Evolutionary conservation across 208 protist species (phyloP).

Genomic region (Borovskyia barvae): DNA sequence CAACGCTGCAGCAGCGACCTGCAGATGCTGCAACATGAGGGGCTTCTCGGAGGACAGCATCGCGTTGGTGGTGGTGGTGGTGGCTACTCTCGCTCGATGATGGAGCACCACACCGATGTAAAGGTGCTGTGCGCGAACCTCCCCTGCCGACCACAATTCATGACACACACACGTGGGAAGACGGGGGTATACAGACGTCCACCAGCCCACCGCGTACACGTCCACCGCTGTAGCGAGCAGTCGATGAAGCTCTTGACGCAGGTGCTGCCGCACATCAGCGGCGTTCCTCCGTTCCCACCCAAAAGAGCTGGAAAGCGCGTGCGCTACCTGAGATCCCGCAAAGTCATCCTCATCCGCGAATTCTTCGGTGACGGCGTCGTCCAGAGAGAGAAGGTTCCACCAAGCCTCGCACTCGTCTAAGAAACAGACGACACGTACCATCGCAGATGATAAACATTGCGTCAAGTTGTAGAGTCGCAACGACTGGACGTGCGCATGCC

Average conservation of each 20-base stretch:
- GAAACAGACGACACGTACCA: too few relatives aligned
- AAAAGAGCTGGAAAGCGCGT: too few relatives aligned
- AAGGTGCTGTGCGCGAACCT: constrained; percentile 18
- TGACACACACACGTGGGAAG: background rate
- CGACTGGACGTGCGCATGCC: too few relatives aligned
- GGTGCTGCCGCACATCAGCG: background rate
- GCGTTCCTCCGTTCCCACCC: too few relatives aligned
- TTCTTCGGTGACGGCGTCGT: background rate
- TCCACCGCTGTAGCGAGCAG: background rate
- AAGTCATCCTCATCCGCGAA: background rate
- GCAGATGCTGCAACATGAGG: too few relatives aligned
- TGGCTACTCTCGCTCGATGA: background rate
- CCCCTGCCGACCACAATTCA: constrained; percentile 5
- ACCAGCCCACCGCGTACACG: constrained; percentile 15
- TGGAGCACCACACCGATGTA: background rate
- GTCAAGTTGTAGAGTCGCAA: too few relatives aligned
- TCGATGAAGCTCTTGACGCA: background rate
- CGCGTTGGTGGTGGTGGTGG: background rate
- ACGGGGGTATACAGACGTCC: background rate
- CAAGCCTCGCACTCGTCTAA: constrained; percentile 15
- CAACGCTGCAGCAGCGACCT: too few relatives aligned
- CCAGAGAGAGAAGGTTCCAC: constrained; percentile 15
- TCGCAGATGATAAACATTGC: too few relatives aligned
- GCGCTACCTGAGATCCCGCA: too few relatives aligned
- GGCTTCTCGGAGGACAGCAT: too few relatives aligned